phyloP scores from a whole-genome alignment of 306 rosid genomes.

The Elaeagnus macrophylla region DNA sequence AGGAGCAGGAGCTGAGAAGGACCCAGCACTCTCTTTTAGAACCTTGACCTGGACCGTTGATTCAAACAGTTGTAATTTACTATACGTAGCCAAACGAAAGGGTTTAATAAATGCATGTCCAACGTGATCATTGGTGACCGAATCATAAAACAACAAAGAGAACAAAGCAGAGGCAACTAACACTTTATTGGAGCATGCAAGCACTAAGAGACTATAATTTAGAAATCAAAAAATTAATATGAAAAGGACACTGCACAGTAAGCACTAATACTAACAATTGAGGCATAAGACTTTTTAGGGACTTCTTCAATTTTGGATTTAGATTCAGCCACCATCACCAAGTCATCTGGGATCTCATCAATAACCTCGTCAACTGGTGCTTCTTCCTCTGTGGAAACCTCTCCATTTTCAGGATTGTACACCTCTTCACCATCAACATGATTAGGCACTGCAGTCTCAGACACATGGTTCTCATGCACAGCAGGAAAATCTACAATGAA shows the following conservation, averaged over 20 bases:
- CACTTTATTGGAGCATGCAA: background rate
- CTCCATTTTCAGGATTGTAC: constrained; percentile 31
- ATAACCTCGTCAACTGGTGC: constrained; percentile 43
- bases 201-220: background rate
- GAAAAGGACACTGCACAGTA: constrained; percentile 7
- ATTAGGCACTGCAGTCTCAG: constrained; percentile 30
- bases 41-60: constrained; percentile 41
- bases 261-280: constrained; percentile 63
- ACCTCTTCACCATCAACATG: constrained; percentile 35
- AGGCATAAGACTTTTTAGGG: constrained; percentile 82
- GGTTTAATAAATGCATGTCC: too few relatives aligned
- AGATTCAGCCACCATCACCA: constrained; percentile 34
- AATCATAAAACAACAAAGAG: too few relatives aligned
- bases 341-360: constrained; percentile 52
- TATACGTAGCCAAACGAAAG: constrained; percentile 4
- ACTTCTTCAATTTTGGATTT: constrained; percentile 43
- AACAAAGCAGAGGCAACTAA: too few relatives aligned
- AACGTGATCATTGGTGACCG: too few relatives aligned
- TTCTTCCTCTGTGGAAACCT: constrained; percentile 37
- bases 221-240: constrained; percentile 1
- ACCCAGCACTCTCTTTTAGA: constrained; percentile 36
- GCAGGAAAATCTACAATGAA: constrained; percentile 31
- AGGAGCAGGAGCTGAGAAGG: constrained; percentile 25
- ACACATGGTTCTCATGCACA: constrained; percentile 23
- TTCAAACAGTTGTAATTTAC: background rate